phyloP scores from a whole-genome alignment of 441 rosid species.

The Euphorbia celastroides region DNA sequence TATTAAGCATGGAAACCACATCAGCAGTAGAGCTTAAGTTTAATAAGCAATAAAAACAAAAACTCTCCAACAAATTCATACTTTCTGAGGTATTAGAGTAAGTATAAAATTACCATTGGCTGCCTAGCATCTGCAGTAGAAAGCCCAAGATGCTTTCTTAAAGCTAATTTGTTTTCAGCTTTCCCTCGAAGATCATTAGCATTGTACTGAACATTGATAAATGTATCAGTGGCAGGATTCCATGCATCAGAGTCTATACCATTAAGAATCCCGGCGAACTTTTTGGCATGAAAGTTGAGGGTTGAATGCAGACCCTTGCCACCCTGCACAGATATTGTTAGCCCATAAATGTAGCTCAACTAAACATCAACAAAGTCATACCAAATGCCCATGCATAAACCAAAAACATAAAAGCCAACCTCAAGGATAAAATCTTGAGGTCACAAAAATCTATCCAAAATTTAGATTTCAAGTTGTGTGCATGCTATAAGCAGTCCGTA shows the following conservation, averaged over 20 bases:
- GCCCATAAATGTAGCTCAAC: constrained; percentile 4
- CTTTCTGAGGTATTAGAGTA: constrained; percentile 1
- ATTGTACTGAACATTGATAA: constrained; percentile 70
- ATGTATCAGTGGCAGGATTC: constrained; percentile 80
- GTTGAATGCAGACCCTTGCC: constrained; percentile 90
- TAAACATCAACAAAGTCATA: constrained; percentile 5
- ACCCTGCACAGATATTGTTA: constrained; percentile 45
- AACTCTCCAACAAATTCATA: not conserved
- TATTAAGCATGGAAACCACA: not conserved
- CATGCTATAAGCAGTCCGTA: not conserved
- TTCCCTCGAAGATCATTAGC: constrained; percentile 80
- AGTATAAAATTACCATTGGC: constrained; percentile 73
- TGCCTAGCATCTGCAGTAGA: constrained; percentile 50
- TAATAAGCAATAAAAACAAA: not conserved
- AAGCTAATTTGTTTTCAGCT: constrained; percentile 65
- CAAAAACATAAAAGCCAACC: not conserved
- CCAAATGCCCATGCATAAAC: not conserved
- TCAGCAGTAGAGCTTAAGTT: not conserved
- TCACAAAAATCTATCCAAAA: not conserved
- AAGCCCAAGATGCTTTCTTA: constrained; percentile 72
- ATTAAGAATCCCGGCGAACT: constrained; percentile 82
- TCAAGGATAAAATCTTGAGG: not conserved
- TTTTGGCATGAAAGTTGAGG: constrained; percentile 73
- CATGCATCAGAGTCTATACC: constrained; percentile 91
- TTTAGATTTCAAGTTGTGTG: not conserved